Evolutionary conservation across 2,329 filamentous ascomycete species (phyloP), one percentile per base, ranked within the genome.

Genomic region (Claviceps sp.): DNA sequence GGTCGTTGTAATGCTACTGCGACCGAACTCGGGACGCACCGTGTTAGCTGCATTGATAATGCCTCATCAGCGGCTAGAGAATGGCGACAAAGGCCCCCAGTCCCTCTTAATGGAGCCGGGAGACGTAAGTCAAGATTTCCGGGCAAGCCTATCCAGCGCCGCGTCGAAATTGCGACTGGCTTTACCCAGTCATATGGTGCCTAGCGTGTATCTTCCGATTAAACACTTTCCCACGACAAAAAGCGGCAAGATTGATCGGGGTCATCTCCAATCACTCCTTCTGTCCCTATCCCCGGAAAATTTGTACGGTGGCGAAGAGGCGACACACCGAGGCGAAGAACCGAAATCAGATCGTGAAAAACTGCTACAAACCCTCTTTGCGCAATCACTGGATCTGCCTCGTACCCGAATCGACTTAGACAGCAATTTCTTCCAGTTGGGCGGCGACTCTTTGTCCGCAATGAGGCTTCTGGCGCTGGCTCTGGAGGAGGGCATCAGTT

Each of bases 401-500:
- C 47, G 57, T 13, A 38, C 38, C 2, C 58, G 62, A 7, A 54
- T 69, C 37, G 55, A 60, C 0, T 53, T 60, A 1, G 56, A 63
- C 2, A 65, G 68, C 56, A 64, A 64, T 59, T 72, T 73, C 61
- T 69, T 72, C 56, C 61, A 58, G 0, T 61, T 73, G 1, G 70
- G 70, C 1, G 70, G 72, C 2, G 71, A 75, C 59, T 74, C 73
- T 0, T 60, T 75, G 14, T 61, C 63, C 4, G 70, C 72, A 0
- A 74, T 74, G 70, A 67, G 64, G 50, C 59, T 73, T 1, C 68
- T 71, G 4, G 45, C 50, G 39, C 14, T 39, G 19, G 50, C 38
- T 47, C 44, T 30, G n/a, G 43, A 50, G 14, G 26, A 52, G 11
- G 26, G 37, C n/a, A 47, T 50, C 16, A 19, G 19, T n/a, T 24